Evolutionary conservation across 441 rosid genomes (phyloP), one percentile per base, ranked within the genome.

Genomic region (Gossypium lobatum): DNA sequence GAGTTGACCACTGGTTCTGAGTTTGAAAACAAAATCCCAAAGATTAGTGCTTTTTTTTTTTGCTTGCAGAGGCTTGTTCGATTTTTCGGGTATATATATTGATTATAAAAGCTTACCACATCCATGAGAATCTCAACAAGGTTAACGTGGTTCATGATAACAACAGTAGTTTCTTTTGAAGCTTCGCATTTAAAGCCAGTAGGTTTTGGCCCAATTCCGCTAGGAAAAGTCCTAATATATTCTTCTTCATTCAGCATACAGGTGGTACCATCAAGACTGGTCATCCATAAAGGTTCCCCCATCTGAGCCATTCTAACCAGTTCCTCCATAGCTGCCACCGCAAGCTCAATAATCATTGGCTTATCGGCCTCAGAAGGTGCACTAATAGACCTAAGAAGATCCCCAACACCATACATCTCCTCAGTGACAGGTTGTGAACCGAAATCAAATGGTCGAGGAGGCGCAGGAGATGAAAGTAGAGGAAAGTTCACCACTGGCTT

Each of bases 251-350:
- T 86, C 45, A 96, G 77, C 37, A 80, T 72, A 1, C 55, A 3
- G 21, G 62, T 72, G 2, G 84, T 39, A 23, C 94, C 97, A 75
- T 92, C 85, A 62, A 76, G 76, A 64, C 86, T 87, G 16, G 71
- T 77, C 65, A 84, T 74, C 99, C 99, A 96, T 26, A 96, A 78
- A 3, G 98, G 99, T 34, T 93, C 96, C 39, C 76, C 86, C 79
- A 83, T 71, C 75, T 86, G 97, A 72, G 85, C 84, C 98, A 91
- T 88, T 74, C 81, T 81, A 45, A 91, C 58, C 0, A 96, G 73
- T 77, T 96, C 99, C 65, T 92, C 93, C 99, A 96, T 93, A 17
- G 99, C 98, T 7, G 86, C 87, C 64, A 88, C 88, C 0, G 97
- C 99, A 13, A 96, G 89, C 81, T 90, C 93, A 0, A 96, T 79